These are phyloP conservation scores for Penicillium turbatum DNA, from an alignment of 495 filamentous ascomycete species.

Conservation along the genomic window DNA sequence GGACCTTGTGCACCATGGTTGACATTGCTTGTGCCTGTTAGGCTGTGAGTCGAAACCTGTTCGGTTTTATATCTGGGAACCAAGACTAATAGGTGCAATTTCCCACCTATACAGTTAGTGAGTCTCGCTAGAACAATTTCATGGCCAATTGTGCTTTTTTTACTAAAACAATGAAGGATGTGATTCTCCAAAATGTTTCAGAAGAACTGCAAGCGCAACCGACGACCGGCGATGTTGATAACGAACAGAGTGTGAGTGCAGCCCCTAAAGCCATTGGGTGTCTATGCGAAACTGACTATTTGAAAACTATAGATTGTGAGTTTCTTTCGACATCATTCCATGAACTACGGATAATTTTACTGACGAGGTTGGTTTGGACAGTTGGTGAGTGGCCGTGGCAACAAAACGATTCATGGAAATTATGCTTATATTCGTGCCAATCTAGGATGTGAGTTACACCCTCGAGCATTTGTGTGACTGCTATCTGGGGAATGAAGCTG, in stretches of 20 bases:
- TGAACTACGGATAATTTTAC: no score
- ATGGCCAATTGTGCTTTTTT: neutral
- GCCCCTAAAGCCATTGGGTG: no score
- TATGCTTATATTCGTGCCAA: neutral
- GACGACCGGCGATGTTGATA: no score
- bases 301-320: neutral
- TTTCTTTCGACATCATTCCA: neutral
- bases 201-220: neutral
- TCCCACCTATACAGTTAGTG: neutral
- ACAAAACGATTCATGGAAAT: neutral
- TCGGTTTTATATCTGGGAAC: neutral
- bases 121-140: neutral
- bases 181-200: neutral
- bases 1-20: neutral
- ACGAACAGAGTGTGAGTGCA: neutral
- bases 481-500: neutral
- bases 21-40: neutral
- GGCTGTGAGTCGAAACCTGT: neutral
- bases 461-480: neutral
- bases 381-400: neutral
- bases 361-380: neutral
- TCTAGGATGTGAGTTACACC: neutral
- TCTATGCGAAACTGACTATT: neutral
- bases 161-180: neutral
- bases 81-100: neutral